A percentile compares a stretch with the other conserved stretches of the same genome.
These are phyloP conservation scores for Phytopythium helicoides DNA, from an alignment of 352 stramenopile genomes.

Conservation along the genomic window DNA sequence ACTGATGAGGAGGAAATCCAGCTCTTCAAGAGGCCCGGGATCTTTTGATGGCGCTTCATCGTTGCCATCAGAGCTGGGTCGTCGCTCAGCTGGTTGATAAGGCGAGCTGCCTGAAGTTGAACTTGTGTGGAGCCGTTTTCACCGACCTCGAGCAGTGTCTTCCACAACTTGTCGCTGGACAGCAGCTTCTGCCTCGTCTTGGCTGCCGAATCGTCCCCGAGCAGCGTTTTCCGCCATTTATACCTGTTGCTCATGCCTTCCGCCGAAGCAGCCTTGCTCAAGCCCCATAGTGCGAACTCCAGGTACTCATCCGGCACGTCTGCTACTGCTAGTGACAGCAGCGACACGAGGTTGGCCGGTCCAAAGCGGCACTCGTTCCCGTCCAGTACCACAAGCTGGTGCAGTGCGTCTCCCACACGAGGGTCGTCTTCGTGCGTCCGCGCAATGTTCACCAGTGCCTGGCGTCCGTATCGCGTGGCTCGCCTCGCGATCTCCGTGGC, in stretches of 20 bases:
- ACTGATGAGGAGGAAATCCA: conserved; percentile 39
- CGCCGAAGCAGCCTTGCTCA: conserved; percentile 44
- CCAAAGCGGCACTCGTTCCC: conserved; percentile 45
- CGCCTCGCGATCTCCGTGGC: conserved; percentile 52
- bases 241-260: conserved; percentile 31
- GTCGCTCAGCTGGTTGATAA: conserved; percentile 44
- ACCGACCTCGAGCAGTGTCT: conserved; percentile 21
- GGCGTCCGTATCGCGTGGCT: conserved; percentile 66
- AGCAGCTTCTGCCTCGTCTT: conserved; percentile 59
- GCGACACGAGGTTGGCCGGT: conserved; percentile 61
- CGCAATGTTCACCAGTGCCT: conserved; percentile 61
- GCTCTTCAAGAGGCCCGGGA: conserved; percentile 28
- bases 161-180: conserved; percentile 50
- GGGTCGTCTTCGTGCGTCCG: conserved; percentile 50
- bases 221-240: conserved; percentile 55
- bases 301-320: conserved; percentile 59
- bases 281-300: conserved; percentile 69
- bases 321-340: conserved; percentile 56
- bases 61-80: conserved; percentile 9
- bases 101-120: conserved; percentile 41
- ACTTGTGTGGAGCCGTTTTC: conserved; percentile 25
- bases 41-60: conserved; percentile 23
- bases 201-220: conserved; percentile 49
- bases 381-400: conserved; percentile 43
- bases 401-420: conserved; percentile 52